These are phyloP conservation scores for Fusarium duplospermum DNA, from an alignment of 2,329 filamentous ascomycete species.

Conservation along the genomic window DNA sequence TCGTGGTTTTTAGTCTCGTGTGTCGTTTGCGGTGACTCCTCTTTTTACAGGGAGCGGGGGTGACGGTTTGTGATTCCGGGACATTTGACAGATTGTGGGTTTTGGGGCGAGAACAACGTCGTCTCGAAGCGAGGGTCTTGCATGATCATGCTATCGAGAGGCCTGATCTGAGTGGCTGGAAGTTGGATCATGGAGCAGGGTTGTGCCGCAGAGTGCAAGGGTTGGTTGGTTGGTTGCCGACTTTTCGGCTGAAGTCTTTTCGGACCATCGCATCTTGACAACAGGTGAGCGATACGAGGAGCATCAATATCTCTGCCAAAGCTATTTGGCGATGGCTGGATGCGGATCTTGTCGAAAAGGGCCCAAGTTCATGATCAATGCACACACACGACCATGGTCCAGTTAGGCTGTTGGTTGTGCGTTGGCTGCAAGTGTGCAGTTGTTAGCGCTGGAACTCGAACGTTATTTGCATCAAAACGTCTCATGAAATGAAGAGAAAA, in stretches of 20 bases:
- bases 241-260: not conserved
- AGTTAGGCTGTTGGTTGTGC: not conserved
- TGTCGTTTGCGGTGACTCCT: not conserved
- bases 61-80: not conserved
- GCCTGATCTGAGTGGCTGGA: not conserved
- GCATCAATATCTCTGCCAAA: accelerated
- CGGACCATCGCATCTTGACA: not conserved
- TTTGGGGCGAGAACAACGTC: not conserved
- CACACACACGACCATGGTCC: not conserved
- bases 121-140: not conserved
- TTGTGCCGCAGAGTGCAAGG: not conserved
- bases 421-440: not conserved
- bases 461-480: not conserved
- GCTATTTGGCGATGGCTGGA: not conserved
- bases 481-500: not conserved
- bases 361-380: not conserved
- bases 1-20: not conserved
- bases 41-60: not conserved
- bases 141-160: not conserved
- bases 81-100: not conserved
- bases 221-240: not conserved
- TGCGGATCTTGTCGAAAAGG: not conserved
- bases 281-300: not conserved
- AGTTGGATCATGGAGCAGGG: not conserved
- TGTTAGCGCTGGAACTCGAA: not conserved